These are phyloP conservation scores for Xylariales sp. DNA, from an alignment of 2,329 filamentous ascomycete genomes.

Conservation along the genomic window DNA sequence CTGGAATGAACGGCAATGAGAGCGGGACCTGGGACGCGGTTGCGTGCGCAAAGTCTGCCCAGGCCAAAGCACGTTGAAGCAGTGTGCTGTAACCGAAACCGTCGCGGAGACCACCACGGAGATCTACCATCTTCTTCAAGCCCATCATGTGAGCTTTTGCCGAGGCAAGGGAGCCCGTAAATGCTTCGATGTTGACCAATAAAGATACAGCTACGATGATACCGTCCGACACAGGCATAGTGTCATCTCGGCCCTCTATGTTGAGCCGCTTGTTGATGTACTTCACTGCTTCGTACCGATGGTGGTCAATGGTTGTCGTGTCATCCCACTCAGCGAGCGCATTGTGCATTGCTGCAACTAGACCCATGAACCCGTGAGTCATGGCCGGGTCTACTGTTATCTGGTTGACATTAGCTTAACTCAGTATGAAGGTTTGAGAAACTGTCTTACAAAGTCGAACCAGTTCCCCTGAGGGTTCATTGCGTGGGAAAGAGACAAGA, in stretches of 20 bases:
- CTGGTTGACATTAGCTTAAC: slow-evolving; percentile 16
- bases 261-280: slow-evolving; percentile 28
- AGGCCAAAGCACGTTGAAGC: slow-evolving; percentile 27
- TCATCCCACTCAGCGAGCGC: slow-evolving; percentile 28
- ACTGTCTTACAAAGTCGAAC: slow-evolving; percentile 23
- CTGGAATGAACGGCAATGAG: slow-evolving; percentile 26
- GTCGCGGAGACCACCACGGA: slow-evolving; percentile 26
- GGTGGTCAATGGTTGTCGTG: slow-evolving; percentile 28
- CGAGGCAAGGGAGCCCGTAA: slow-evolving; percentile 24
- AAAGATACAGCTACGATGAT: slow-evolving; percentile 27
- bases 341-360: slow-evolving; percentile 30
- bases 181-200: slow-evolving; percentile 29
- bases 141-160: slow-evolving; percentile 28
- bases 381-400: slow-evolving; percentile 27
- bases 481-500: slow-evolving; percentile 27
- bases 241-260: slow-evolving; percentile 23
- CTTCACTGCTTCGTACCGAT: slow-evolving; percentile 28
- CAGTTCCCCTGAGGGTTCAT: slow-evolving; percentile 29
- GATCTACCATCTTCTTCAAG: slow-evolving; percentile 26
- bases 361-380: slow-evolving; percentile 28
- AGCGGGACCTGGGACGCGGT: slow-evolving; percentile 24
- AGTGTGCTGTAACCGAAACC: slow-evolving; percentile 25
- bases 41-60: slow-evolving; percentile 30
- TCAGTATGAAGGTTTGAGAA: no score
- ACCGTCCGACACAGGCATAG: slow-evolving; percentile 26